These are phyloP conservation scores for Calonectria pseudoreteaudii DNA, from an alignment of 2,329 filamentous ascomycete genomes.

Conservation along the genomic window DNA sequence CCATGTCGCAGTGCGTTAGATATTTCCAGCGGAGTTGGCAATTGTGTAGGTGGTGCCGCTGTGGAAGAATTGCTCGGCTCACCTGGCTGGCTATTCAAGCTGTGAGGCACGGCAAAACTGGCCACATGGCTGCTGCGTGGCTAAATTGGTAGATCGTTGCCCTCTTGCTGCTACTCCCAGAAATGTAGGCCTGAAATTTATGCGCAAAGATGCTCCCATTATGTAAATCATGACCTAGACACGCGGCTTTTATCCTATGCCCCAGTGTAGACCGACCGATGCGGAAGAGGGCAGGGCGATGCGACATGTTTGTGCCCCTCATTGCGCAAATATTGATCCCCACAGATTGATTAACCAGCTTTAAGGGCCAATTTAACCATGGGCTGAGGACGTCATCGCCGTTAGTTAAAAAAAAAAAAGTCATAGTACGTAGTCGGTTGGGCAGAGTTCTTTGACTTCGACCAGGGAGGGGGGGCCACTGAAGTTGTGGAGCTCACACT, in stretches of 20 bases:
- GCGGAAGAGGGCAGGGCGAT: background rate
- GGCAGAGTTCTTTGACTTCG: slow-evolving; percentile 23
- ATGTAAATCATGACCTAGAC: slow-evolving; percentile 24
- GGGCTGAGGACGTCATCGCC: slow-evolving; percentile 26
- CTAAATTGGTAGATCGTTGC: slow-evolving; percentile 20
- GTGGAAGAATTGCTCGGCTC: background rate
- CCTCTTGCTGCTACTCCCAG: background rate
- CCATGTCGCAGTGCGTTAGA: slow-evolving; percentile 3
- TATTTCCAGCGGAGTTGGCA: background rate
- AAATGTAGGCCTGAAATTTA: background rate
- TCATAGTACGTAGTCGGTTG: slow-evolving; percentile 16
- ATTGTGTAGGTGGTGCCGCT: background rate
- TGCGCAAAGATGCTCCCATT: slow-evolving; percentile 20
- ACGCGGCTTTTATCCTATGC: slow-evolving; percentile 14
- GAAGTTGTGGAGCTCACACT: slow-evolving; percentile 33
- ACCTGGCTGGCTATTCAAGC: background rate
- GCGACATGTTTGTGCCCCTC: background rate
- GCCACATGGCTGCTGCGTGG: background rate
- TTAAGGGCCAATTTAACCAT: slow-evolving; percentile 28
- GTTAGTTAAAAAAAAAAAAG: slow-evolving; percentile 12
- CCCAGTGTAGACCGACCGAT: background rate
- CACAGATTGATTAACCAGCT: slow-evolving; percentile 18
- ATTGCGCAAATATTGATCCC: slow-evolving; percentile 31
- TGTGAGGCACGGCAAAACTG: background rate
- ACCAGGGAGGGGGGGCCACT: slow-evolving; percentile 26